phyloP scores from a whole-genome alignment of 345 rosid genomes.

The Dimocarpus longan region DNA sequence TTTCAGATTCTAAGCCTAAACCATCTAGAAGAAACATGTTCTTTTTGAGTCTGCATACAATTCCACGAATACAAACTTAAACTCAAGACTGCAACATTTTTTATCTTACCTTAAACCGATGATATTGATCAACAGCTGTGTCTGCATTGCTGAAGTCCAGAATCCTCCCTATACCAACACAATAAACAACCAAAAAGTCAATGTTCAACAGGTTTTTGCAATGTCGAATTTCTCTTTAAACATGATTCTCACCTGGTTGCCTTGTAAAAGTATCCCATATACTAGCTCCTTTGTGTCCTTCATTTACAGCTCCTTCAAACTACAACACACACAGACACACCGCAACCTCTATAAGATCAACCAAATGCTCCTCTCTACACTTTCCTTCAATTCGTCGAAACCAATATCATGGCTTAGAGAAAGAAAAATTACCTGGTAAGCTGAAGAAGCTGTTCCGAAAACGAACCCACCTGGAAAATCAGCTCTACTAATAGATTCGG shows the following conservation, averaged over 20 bases:
- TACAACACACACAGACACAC: constrained; percentile 23
- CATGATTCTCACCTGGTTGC: constrained; percentile 55
- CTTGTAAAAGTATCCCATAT: constrained; percentile 88
- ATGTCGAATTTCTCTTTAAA: background rate
- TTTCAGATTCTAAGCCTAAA: background rate
- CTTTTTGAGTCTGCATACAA: constrained; percentile 13
- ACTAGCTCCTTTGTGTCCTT: constrained; percentile 90
- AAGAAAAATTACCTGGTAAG: constrained; percentile 65
- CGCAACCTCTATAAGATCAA: background rate
- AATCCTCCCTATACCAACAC: constrained; percentile 62
- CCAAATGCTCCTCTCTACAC: background rate
- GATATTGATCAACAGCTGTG: constrained; percentile 88
- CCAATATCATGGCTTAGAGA: background rate
- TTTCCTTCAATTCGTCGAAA: background rate
- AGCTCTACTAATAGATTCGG: constrained; percentile 60
- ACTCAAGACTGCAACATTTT: constrained; percentile 15
- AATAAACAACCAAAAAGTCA: background rate
- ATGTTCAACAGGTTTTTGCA: background rate
- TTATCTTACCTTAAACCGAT: constrained; percentile 62
- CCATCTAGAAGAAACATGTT: background rate
- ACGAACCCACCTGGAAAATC: constrained; percentile 77
- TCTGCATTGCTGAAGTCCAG: constrained; percentile 97
- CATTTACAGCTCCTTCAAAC: constrained; percentile 91
- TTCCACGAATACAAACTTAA: background rate
- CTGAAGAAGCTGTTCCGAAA: constrained; percentile 94